Conservation (phyloP, 192 early-diverging fungal genomes). For the Gryganskiella cystojenkinii region DNA sequence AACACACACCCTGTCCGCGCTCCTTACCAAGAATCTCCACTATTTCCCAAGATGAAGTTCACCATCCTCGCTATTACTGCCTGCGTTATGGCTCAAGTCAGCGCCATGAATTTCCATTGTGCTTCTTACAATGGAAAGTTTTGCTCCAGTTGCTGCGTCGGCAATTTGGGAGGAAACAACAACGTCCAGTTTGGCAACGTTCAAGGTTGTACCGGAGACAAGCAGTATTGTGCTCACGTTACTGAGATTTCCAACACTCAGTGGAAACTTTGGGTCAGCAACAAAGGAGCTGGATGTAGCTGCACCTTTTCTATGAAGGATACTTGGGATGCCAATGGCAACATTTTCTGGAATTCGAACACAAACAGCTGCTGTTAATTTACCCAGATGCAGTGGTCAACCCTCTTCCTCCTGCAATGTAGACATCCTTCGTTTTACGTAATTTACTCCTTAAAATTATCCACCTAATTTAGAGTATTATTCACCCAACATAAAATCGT, state of each 20-base stretch:
- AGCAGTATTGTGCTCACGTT: slow-evolving; percentile 5
- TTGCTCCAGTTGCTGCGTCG: not conserved
- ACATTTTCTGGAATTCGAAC: slow-evolving; percentile 9
- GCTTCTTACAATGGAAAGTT: slow-evolving; percentile 13
- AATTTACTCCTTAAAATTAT: too few species aligned
- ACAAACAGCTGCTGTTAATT: slow-evolving; percentile 6
- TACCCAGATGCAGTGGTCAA: too few species aligned
- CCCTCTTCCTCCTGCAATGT: too few species aligned
- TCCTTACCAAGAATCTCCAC: too few species aligned
- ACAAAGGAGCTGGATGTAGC: slow-evolving; percentile 8
- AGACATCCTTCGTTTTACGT: too few species aligned
- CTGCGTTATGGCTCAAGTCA: slow-evolving; percentile 3
- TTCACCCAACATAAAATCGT: too few species aligned
- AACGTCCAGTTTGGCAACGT: slow-evolving; percentile 8
- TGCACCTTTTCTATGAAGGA: slow-evolving; percentile 5
- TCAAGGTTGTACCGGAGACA: slow-evolving; percentile 7
- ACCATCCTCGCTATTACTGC: slow-evolving; percentile 2
- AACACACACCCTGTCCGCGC: too few species aligned
- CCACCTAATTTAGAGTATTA: too few species aligned
- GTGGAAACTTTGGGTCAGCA: slow-evolving; percentile 6
- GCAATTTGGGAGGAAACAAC: slow-evolving; percentile 13
- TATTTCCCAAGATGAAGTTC: slow-evolving; percentile 7
- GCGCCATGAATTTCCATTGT: slow-evolving; percentile 6
- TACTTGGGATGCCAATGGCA: slow-evolving; percentile 12
- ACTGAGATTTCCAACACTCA: not conserved